Percentiles rank a stretch among this genome's conserved stretches.
phyloP scores from a whole-genome alignment of 495 filamentous ascomycete genomes.

The Penicillium cosmopolitanum region DNA sequence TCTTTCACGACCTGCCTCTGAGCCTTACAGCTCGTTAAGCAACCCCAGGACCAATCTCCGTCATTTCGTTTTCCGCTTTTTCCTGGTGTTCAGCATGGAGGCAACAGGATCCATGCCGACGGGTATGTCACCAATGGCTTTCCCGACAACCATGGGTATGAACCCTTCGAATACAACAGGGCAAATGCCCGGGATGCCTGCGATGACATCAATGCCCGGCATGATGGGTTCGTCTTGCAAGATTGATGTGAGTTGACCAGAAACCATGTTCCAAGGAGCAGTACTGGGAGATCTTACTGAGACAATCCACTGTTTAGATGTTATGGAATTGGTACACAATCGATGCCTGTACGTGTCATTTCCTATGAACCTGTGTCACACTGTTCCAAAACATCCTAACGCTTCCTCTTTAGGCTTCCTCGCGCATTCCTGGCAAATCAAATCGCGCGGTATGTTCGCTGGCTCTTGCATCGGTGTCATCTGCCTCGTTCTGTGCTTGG shows the following conservation, averaged over 20 bases:
- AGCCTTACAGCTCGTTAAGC: not conserved
- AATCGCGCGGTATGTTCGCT: conserved; percentile 62
- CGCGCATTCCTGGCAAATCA: conserved; percentile 65
- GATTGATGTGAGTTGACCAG: conserved; percentile 23
- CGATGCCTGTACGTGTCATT: conserved; percentile 55
- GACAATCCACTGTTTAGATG: conserved; percentile 54
- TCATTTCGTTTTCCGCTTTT: not conserved
- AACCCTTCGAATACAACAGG: not conserved
- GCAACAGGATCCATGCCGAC: conserved; percentile 18
- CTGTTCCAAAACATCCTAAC: not conserved
- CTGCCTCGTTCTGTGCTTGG: conserved; percentile 63
- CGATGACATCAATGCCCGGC: conserved; percentile 18
- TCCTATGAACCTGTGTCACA: not conserved
- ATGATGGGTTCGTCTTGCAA: conserved; percentile 39
- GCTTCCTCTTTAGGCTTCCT: conserved; percentile 56
- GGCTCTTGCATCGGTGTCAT: conserved; percentile 73
- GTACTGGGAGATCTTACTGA: not conserved
- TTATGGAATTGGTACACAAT: conserved; percentile 79
- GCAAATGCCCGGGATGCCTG: conserved; percentile 3
- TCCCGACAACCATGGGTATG: not conserved
- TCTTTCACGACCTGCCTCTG: not conserved
- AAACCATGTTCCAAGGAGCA: not conserved
- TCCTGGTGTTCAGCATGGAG: conserved; percentile 4
- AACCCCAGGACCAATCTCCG: not conserved
- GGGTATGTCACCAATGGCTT: conserved; percentile 5